Conservation (phyloP, 331 rosid genomes). For the Spiraea crenata region DNA sequence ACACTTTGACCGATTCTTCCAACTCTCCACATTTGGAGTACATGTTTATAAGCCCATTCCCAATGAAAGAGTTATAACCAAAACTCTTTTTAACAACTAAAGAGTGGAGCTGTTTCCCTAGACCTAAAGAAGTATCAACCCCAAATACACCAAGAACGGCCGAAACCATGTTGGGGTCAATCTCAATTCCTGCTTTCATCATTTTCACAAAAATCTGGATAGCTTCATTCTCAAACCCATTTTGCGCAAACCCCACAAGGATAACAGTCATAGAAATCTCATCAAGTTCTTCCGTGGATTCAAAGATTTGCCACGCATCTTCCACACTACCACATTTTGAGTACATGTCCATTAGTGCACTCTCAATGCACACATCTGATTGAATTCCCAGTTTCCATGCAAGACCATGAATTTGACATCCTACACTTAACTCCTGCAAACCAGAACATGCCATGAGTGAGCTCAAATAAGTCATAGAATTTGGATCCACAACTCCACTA, state of each 20-base stretch:
- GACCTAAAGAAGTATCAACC: slow-evolving; percentile 63
- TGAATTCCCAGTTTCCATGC: slow-evolving; percentile 75
- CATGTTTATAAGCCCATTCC: slow-evolving; percentile 91
- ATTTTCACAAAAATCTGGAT: slow-evolving; percentile 68
- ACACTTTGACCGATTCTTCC: slow-evolving; percentile 53
- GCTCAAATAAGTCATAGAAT: slow-evolving; percentile 77
- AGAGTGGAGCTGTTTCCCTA: slow-evolving; percentile 80
- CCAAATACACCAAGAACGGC: slow-evolving; percentile 89
- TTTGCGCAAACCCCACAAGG: slow-evolving; percentile 82
- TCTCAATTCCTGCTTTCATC: slow-evolving; percentile 57
- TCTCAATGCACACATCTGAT: slow-evolving; percentile 67
- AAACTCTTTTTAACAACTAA: slow-evolving; percentile 59
- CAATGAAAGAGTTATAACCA: slow-evolving; percentile 55
- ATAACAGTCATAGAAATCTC: slow-evolving; percentile 83
- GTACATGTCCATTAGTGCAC: slow-evolving; percentile 93
- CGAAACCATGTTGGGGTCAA: slow-evolving; percentile 71
- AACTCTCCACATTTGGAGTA: slow-evolving; percentile 89
- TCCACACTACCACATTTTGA: slow-evolving; percentile 77
- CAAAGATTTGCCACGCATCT: slow-evolving; percentile 70
- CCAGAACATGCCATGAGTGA: slow-evolving; percentile 82
- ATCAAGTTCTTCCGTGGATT: slow-evolving; percentile 69
- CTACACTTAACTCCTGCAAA: slow-evolving; percentile 60
- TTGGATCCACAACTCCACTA: slow-evolving; percentile 56
- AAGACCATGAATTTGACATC: slow-evolving; percentile 72
- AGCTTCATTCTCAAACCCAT: slow-evolving; percentile 85